These are phyloP conservation scores for Talaromyces sp. DNA, from an alignment of 2,329 filamentous ascomycete species.

Conservation along the genomic window DNA sequence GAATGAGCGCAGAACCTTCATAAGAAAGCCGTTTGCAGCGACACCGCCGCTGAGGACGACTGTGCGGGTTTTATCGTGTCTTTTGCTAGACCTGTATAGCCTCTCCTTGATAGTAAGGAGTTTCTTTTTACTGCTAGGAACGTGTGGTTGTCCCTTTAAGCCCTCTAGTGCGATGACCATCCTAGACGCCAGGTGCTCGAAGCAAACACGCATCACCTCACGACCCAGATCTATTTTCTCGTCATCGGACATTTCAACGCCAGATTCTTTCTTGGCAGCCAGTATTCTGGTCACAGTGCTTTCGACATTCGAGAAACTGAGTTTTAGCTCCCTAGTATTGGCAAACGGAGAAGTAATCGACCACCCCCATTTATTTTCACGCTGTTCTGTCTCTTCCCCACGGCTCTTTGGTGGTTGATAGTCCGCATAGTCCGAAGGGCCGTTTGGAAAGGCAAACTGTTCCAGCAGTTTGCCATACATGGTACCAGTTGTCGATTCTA, in stretches of 20 bases:
- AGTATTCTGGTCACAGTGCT: slow-evolving; percentile 60
- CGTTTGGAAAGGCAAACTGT: slow-evolving; percentile 65
- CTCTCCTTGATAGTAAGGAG: neutral
- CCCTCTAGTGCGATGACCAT: slow-evolving; percentile 65
- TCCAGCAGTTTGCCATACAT: slow-evolving; percentile 83
- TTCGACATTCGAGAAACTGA: slow-evolving; percentile 70
- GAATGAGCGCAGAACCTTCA: slow-evolving; percentile 58
- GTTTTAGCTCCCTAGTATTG: slow-evolving; percentile 56
- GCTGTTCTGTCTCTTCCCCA: slow-evolving; percentile 54
- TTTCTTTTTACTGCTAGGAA: neutral
- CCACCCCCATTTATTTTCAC: slow-evolving; percentile 59
- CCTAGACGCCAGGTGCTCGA: slow-evolving; percentile 79
- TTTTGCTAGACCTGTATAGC: neutral
- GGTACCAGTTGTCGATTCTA: slow-evolving; percentile 55
- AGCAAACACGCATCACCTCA: slow-evolving; percentile 72
- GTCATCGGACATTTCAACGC: slow-evolving; percentile 41
- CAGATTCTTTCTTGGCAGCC: slow-evolving; percentile 29
- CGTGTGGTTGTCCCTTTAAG: slow-evolving; percentile 18
- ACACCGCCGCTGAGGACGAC: slow-evolving; percentile 88
- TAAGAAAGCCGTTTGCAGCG: slow-evolving; percentile 76
- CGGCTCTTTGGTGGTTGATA: slow-evolving; percentile 59
- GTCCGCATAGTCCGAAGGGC: slow-evolving; percentile 29
- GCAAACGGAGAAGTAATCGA: slow-evolving; percentile 63
- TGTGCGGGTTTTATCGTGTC: slow-evolving; percentile 44
- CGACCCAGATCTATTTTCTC: slow-evolving; percentile 68